Conservation (phyloP, 495 filamentous ascomycete genomes). For the Talaromyces stipitatus region DNA sequence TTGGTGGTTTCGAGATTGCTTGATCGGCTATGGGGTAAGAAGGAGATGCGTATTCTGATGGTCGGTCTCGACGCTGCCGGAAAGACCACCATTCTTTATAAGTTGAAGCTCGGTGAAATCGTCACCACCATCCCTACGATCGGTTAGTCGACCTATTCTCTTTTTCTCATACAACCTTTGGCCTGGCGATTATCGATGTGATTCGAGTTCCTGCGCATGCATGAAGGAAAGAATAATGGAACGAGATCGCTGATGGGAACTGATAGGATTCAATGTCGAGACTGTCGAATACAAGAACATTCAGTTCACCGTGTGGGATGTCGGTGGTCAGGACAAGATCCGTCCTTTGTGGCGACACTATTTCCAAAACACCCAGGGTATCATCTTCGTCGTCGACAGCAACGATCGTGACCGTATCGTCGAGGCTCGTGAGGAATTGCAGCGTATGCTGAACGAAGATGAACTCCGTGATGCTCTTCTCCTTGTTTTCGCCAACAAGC, state of each 20-base stretch:
- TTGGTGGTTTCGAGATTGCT: conserved; percentile 88
- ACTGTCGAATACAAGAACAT: conserved; percentile 99
- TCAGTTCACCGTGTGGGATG: conserved; percentile 99
- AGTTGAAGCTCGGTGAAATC: conserved; percentile 99
- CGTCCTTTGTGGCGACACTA: conserved; percentile 99
- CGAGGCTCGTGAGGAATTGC: conserved; percentile 97
- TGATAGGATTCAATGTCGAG: conserved; percentile 96
- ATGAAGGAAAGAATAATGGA: background rate
- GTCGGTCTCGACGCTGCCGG: conserved; percentile 98
- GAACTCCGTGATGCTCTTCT: conserved; percentile 96
- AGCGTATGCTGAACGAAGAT: conserved; percentile 99
- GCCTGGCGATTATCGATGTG: conserved; percentile 2
- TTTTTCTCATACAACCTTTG: conserved; percentile 3
- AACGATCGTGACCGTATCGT: conserved; percentile 99
- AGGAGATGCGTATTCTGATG: conserved; percentile 99
- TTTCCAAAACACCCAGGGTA: conserved; percentile 99
- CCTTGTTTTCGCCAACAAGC: conserved; percentile 99
- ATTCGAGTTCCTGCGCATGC: background rate
- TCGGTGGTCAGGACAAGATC: conserved; percentile 99
- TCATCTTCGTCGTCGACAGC: conserved; percentile 99
- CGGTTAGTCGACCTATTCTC: conserved; percentile 57
- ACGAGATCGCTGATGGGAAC: conserved; percentile 5
- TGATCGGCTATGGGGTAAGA: conserved; percentile 93
- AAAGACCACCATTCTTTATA: conserved; percentile 99
- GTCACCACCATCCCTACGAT: conserved; percentile 99